Conservation (phyloP, 495 filamentous ascomycete species). For the Daldinia vernicosa region DNA sequence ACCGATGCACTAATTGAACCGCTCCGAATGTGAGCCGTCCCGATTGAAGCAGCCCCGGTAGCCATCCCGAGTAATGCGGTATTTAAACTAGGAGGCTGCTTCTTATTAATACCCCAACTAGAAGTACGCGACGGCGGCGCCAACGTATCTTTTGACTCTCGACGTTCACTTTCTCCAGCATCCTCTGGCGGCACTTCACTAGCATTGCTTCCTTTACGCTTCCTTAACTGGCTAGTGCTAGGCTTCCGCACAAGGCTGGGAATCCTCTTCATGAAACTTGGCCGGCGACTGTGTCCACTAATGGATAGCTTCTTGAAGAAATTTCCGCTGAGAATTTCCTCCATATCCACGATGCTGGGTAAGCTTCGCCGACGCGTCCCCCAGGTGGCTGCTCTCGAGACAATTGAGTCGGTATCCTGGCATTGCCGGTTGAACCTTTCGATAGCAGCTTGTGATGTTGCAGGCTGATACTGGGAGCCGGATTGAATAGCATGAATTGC, state of each 20-base stretch:
- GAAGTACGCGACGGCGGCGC: slow-evolving; percentile 62
- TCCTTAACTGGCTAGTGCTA: slow-evolving; percentile 55
- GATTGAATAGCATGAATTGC: slow-evolving; percentile 53
- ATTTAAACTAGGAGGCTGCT: slow-evolving; percentile 68
- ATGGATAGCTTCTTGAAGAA: slow-evolving; percentile 72
- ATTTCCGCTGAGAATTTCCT: slow-evolving; percentile 65
- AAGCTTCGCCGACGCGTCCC: slow-evolving; percentile 72
- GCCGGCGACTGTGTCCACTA: slow-evolving; percentile 56
- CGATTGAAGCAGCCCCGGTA: slow-evolving; percentile 68
- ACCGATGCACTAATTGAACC: slow-evolving; percentile 65
- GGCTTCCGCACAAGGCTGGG: slow-evolving; percentile 66
- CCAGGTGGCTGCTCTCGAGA: slow-evolving; percentile 77
- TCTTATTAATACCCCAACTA: slow-evolving; percentile 65
- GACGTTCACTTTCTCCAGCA: slow-evolving; percentile 47
- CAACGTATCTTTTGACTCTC: slow-evolving; percentile 62
- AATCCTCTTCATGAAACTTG: slow-evolving; percentile 54
- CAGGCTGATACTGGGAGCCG: slow-evolving; percentile 52
- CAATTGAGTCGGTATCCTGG: slow-evolving; percentile 60
- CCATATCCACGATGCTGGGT: slow-evolving; percentile 64
- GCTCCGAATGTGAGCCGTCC: slow-evolving; percentile 62
- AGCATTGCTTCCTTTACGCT: slow-evolving; percentile 54
- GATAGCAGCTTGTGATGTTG: slow-evolving; percentile 63
- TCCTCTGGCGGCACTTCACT: slow-evolving; percentile 52
- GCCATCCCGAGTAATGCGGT: slow-evolving; percentile 72
- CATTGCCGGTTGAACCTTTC: slow-evolving; percentile 55